Conservation (phyloP, 2,329 filamentous ascomycete genomes). For the Pseudocercospora ulei region DNA sequence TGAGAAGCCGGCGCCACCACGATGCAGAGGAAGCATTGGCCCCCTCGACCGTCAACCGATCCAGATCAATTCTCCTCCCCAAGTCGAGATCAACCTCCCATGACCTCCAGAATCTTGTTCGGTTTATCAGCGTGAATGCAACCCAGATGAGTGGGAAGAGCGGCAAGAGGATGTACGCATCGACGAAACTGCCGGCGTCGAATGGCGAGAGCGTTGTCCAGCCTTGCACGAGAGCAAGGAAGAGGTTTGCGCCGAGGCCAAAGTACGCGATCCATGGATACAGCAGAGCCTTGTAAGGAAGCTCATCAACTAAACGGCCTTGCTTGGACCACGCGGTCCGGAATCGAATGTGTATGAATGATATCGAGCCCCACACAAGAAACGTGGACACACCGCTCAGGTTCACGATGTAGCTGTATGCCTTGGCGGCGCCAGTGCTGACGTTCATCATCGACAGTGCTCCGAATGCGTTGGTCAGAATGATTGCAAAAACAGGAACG, state of each 20-base stretch:
- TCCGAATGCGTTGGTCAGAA: conserved; percentile 62
- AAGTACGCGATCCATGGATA: conserved; percentile 48
- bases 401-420: conserved; percentile 62
- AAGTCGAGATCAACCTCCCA: conserved; percentile 39
- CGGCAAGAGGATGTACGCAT: conserved; percentile 48
- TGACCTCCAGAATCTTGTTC: conserved; percentile 33
- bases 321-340: conserved; percentile 53
- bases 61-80: conserved; percentile 37
- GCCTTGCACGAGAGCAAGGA: conserved; percentile 46
- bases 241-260: conserved; percentile 42
- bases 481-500: conserved; percentile 50
- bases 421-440: conserved; percentile 54
- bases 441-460: conserved; percentile 67
- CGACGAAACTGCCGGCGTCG: conserved; percentile 44
- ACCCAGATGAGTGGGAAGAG: conserved; percentile 43
- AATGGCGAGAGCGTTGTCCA: conserved; percentile 48
- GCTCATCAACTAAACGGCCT: conserved; percentile 44
- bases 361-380: conserved; percentile 61
- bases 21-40: background rate
- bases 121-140: conserved; percentile 41
- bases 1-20: conserved; percentile 1
- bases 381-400: conserved; percentile 56
- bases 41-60: conserved; percentile 17
- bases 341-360: conserved; percentile 62
- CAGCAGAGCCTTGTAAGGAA: conserved; percentile 42